A percentile compares a stretch with the other conserved stretches of the same genome.
Conservation (phyloP, 495 filamentous ascomycete species). For the Penicillium macrosclerotiorum region DNA sequence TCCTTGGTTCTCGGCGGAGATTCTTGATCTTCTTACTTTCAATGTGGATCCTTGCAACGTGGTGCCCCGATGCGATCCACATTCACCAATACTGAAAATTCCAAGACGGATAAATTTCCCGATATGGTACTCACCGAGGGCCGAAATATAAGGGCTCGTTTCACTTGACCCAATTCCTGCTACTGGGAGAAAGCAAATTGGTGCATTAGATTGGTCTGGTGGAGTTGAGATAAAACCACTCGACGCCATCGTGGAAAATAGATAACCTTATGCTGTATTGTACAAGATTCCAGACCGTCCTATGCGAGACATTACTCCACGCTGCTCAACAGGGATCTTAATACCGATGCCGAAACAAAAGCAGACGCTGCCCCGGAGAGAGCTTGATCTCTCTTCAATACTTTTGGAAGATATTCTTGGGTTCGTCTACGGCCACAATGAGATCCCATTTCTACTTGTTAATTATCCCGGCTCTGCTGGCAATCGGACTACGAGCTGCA, state of each 20-base stretch:
- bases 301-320: slow-evolving; percentile 8
- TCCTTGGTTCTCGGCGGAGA: slow-evolving; percentile 2
- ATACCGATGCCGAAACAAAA: slow-evolving; percentile 12
- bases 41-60: background rate
- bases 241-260: slow-evolving; percentile 4
- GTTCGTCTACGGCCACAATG: background rate
- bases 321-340: slow-evolving; percentile 1
- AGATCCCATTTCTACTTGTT: slow-evolving; percentile 5
- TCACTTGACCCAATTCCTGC: slow-evolving; percentile 6
- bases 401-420: background rate
- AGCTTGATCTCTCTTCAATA: background rate
- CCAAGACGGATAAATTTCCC: slow-evolving; percentile 4
- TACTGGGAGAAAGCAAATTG: background rate
- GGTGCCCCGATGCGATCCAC: background rate
- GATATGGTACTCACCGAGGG: slow-evolving; percentile 5
- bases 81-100: too few relatives aligned
- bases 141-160: slow-evolving; percentile 3
- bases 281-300: background rate
- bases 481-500: slow-evolving; percentile 2
- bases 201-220: background rate
- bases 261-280: slow-evolving; percentile 1
- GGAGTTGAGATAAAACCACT: background rate
- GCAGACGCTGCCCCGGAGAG: background rate
- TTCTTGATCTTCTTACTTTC: background rate
- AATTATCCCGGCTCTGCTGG: slow-evolving; percentile 6